Conservation (phyloP, 2,329 filamentous ascomycete species). For the Penicillium expansum region DNA sequence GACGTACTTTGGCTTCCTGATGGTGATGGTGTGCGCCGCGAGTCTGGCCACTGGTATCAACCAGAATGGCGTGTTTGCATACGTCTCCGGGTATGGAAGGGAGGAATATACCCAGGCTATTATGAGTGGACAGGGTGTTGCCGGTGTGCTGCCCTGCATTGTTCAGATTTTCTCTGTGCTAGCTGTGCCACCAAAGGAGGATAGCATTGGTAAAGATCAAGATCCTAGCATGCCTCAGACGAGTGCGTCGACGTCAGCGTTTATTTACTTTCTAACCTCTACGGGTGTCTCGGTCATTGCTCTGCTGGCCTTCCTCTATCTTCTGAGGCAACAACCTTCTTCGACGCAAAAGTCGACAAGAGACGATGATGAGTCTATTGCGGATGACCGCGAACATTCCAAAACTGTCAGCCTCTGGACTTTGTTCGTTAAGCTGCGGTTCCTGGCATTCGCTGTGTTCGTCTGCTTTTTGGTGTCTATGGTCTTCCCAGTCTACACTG, state of each 20-base stretch:
- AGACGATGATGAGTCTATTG: constrained; percentile 15
- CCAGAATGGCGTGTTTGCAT: constrained; percentile 93
- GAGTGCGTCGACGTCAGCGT: constrained; percentile 67
- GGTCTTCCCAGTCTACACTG: constrained; percentile 92
- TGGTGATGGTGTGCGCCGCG: constrained; percentile 75
- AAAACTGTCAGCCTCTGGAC: constrained; percentile 59
- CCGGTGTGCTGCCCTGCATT: constrained; percentile 82
- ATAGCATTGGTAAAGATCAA: constrained; percentile 28
- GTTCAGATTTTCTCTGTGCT: constrained; percentile 84
- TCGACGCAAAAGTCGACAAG: constrained; percentile 1
- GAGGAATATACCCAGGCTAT: constrained; percentile 92
- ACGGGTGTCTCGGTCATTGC: constrained; percentile 70
- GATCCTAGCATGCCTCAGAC: constrained; percentile 38
- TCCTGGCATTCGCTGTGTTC: constrained; percentile 73
- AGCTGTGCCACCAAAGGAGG: constrained; percentile 53
- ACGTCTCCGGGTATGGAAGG: constrained; percentile 78
- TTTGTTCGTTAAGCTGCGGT: constrained; percentile 75
- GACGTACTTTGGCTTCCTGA: constrained; percentile 75
- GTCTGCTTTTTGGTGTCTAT: constrained; percentile 82
- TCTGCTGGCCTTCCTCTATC: constrained; percentile 70
- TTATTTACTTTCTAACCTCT: constrained; percentile 87
- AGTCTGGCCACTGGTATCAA: constrained; percentile 79
- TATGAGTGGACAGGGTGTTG: constrained; percentile 91
- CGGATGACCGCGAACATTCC: constrained; percentile 18
- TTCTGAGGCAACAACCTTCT: constrained; percentile 54